A percentile compares a stretch with the other conserved stretches of the same genome.
These are phyloP conservation scores for Pestalotiopsis fici DNA, from an alignment of 2,329 filamentous ascomycete species.

Conservation along the genomic window DNA sequence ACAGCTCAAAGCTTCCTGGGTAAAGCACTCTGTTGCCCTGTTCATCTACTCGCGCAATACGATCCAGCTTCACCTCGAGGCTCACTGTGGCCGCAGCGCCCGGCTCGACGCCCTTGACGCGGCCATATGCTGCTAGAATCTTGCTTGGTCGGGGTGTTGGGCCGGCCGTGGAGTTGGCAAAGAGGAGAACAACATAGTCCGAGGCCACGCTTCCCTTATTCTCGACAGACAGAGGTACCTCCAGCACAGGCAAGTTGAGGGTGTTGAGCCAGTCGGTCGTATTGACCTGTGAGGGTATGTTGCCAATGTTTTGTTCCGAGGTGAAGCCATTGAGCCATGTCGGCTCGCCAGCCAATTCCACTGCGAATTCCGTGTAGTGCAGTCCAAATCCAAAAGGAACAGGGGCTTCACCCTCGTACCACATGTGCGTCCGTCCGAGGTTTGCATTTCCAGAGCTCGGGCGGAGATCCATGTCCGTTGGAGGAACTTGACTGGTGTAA, in stretches of 20 bases:
- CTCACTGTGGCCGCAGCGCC: slow-evolving; percentile 25
- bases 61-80: slow-evolving; percentile 42
- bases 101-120: slow-evolving; percentile 30
- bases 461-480: slow-evolving; percentile 50
- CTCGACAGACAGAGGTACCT: not conserved
- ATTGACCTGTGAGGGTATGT: not conserved
- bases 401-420: slow-evolving; percentile 41
- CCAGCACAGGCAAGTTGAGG: not conserved
- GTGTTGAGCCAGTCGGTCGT: not conserved
- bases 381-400: slow-evolving; percentile 47
- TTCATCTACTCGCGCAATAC: slow-evolving; percentile 42
- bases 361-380: slow-evolving; percentile 47
- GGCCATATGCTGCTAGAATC: slow-evolving; percentile 42
- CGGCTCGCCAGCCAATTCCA: slow-evolving; percentile 8
- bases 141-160: slow-evolving; percentile 46
- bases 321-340: not conserved
- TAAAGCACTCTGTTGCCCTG: slow-evolving; percentile 46
- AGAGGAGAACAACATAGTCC: slow-evolving; percentile 34
- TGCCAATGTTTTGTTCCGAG: not conserved
- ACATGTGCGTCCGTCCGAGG: slow-evolving; percentile 50
- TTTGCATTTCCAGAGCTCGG: slow-evolving; percentile 34
- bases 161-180: slow-evolving; percentile 28
- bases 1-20: slow-evolving; percentile 44
- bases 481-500: slow-evolving; percentile 43
- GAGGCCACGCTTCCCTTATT: slow-evolving; percentile 1